Conservation (phyloP, 345 rosid genomes). For the Euclidium syriacum region DNA sequence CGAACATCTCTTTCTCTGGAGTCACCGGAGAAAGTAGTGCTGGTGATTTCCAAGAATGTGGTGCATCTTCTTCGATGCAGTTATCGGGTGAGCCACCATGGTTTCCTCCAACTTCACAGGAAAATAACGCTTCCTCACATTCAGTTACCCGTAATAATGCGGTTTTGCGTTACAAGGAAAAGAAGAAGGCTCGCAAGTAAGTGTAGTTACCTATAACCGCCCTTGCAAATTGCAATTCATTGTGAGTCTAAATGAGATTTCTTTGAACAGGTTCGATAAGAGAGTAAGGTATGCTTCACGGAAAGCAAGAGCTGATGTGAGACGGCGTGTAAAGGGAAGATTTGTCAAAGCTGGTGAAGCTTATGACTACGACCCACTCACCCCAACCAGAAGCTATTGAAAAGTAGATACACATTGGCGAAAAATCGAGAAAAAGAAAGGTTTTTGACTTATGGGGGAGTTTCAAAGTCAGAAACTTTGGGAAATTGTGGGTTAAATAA, state of each 20-base stretch:
- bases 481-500: constrained; percentile 11
- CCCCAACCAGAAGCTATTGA: constrained; percentile 81
- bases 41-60: constrained; percentile 91
- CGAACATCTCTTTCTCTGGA: constrained; percentile 87
- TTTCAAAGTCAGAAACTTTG: constrained; percentile 21
- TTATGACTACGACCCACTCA: constrained; percentile 88
- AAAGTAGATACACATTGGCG: constrained; percentile 11
- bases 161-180: constrained; percentile 92
- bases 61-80: constrained; percentile 63
- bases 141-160: constrained; percentile 69
- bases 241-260: not conserved
- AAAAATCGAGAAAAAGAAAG: not conserved
- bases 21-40: constrained; percentile 74
- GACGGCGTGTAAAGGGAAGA: constrained; percentile 93
- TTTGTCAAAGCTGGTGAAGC: constrained; percentile 96
- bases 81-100: constrained; percentile 88
- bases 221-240: not conserved
- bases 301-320: constrained; percentile 97
- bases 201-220: constrained; percentile 19
- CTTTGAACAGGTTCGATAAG: constrained; percentile 74
- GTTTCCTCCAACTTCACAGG: constrained; percentile 66
- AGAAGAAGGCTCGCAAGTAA: constrained; percentile 93
- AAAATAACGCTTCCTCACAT: constrained; percentile 34
- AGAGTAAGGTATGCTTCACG: constrained; percentile 92
- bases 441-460: constrained; percentile 17